These are phyloP conservation scores for Hypoxylon perforatum DNA, from an alignment of 495 filamentous ascomycete genomes.

Conservation along the genomic window DNA sequence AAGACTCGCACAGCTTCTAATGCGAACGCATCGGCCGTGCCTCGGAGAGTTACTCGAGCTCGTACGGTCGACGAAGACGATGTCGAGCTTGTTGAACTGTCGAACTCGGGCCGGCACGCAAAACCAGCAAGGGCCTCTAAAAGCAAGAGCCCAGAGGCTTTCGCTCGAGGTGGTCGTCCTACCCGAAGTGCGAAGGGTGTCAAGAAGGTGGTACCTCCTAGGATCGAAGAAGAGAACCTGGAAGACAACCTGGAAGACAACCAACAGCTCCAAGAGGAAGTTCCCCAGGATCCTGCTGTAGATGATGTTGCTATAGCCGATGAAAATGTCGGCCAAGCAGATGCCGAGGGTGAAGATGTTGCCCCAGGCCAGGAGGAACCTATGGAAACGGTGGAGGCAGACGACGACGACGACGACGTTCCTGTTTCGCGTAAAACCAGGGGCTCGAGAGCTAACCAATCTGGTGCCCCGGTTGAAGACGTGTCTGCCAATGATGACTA, in stretches of 20 bases:
- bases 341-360: constrained; percentile 50
- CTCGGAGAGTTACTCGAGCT: constrained; percentile 58
- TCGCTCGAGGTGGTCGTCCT: constrained; percentile 54
- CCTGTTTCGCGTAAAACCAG: constrained; percentile 67
- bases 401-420: constrained; percentile 71
- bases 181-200: constrained; percentile 72
- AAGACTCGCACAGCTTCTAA: constrained; percentile 27
- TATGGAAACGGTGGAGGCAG: constrained; percentile 53
- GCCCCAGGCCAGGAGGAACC: constrained; percentile 48
- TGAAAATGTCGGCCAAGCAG: constrained; percentile 40
- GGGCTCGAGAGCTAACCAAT: constrained; percentile 50
- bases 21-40: constrained; percentile 36
- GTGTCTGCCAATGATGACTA: constrained; percentile 48
- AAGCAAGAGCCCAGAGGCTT: constrained; percentile 74
- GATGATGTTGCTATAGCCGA: constrained; percentile 55
- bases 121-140: constrained; percentile 59
- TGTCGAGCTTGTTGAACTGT: constrained; percentile 61
- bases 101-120: constrained; percentile 81
- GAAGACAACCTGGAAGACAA: constrained; percentile 61
- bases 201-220: constrained; percentile 63
- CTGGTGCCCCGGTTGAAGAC: constrained; percentile 47
- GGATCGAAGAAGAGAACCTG: constrained; percentile 69
- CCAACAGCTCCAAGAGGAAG: constrained; percentile 37
- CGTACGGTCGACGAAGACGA: constrained; percentile 52
- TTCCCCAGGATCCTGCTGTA: constrained; percentile 46